Percentiles rank a stretch among this genome's conserved stretches.
These are phyloP conservation scores for Trypanosoma cruzi DNA, from an alignment of 208 protist genomes.

Conservation along the genomic window DNA sequence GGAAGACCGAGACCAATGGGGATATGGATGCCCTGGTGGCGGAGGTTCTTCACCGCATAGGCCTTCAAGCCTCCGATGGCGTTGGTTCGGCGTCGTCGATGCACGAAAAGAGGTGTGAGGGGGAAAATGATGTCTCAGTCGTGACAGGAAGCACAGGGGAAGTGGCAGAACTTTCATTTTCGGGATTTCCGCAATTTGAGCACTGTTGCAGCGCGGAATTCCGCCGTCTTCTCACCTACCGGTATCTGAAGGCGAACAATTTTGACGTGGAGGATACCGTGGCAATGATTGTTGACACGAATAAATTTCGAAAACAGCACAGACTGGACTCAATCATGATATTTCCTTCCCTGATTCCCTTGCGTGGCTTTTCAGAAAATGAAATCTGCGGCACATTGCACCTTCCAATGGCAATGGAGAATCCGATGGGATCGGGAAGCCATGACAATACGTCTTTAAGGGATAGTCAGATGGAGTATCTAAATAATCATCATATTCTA, in stretches of 20 bases:
- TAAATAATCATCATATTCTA: conserved; percentile 65
- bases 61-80: background rate
- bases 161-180: background rate
- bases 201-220: conserved; percentile 32
- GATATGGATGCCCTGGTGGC: background rate
- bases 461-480: conserved; percentile 16
- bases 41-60: conserved; percentile 6
- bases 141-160: background rate
- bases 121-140: background rate
- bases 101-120: background rate
- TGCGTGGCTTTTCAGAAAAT: conserved; percentile 50
- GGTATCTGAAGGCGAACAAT: conserved; percentile 42
- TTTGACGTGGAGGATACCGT: conserved; percentile 36
- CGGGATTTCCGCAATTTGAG: conserved; percentile 26
- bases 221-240: conserved; percentile 38
- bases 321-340: conserved; percentile 54
- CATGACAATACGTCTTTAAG: background rate
- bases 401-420: conserved; percentile 19
- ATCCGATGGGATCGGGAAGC: background rate
- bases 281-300: conserved; percentile 28
- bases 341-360: conserved; percentile 60
- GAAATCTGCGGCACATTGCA: conserved; percentile 46
- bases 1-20: background rate
- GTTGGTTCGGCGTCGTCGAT: background rate
- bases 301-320: conserved; percentile 47